A percentile compares a stretch with the other conserved stretches of the same genome.
phyloP scores from a whole-genome alignment of 179 eudicot genomes.

The Silene noctiflora region DNA sequence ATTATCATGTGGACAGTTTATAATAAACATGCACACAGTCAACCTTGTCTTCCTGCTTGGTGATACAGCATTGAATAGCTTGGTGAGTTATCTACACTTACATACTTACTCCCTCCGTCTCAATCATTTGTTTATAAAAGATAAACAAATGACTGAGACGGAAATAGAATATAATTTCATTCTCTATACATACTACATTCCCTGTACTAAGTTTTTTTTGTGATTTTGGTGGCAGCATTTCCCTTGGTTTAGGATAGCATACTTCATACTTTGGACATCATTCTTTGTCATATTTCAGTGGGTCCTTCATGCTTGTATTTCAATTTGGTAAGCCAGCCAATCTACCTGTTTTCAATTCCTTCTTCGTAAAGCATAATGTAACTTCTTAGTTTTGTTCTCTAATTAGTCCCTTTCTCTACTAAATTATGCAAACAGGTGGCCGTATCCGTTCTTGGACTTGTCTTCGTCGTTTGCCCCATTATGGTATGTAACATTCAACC shows the following conservation, averaged over 20 bases:
- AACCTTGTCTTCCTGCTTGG: conserved; percentile 78
- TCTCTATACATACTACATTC: background rate
- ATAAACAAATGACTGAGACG: no score
- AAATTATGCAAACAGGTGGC: conserved; percentile 65
- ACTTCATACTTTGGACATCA: conserved; percentile 77
- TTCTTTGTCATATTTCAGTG: conserved; percentile 76
- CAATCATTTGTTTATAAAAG: no score
- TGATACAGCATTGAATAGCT: conserved; percentile 65
- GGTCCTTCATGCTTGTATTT: conserved; percentile 70
- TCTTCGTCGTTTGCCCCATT: conserved; percentile 66
- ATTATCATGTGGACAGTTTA: conserved; percentile 41
- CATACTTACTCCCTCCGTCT: no score
- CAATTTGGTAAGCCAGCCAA: conserved; percentile 53
- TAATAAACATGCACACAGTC: conserved; percentile 71
- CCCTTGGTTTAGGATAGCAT: conserved; percentile 89
- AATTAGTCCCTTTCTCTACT: conserved; percentile 20
- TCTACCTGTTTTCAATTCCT: conserved; percentile 3
- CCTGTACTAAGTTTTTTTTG: background rate
- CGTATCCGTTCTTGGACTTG: conserved; percentile 92
- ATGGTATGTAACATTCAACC: conserved; percentile 45
- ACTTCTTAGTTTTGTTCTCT: conserved; percentile 13
- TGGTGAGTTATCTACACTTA: conserved; percentile 44
- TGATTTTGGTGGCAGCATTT: conserved; percentile 46
- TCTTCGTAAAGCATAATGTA: conserved; percentile 13
- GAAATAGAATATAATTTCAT: background rate